Percentiles rank a stretch among this genome's conserved stretches.
These are phyloP conservation scores for Protomyces gravidus DNA, from an alignment of 1,139 yeast genomes.

Conservation along the genomic window DNA sequence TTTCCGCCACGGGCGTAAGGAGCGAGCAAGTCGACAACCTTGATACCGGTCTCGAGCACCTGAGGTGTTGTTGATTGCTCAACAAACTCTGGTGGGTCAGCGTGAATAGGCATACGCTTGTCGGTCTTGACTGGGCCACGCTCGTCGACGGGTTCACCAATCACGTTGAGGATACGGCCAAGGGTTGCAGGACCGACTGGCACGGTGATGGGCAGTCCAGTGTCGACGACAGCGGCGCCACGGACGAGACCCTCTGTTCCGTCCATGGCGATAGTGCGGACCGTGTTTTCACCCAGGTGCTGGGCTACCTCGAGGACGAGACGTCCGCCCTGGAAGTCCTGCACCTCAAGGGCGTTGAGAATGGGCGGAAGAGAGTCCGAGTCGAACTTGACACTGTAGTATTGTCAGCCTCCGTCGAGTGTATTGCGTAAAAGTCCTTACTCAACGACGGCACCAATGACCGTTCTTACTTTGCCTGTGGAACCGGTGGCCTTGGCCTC, in stretches of 20 bases:
- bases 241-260: conserved; percentile 99
- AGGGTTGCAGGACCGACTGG: conserved; percentile 99
- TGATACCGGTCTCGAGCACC: conserved; percentile 98
- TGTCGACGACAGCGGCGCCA: conserved; percentile 87
- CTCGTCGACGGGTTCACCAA: conserved; percentile 99
- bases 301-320: conserved; percentile 97
- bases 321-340: conserved; percentile 60
- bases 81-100: conserved; percentile 92
- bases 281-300: conserved; percentile 99
- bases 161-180: conserved; percentile 97
- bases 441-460: conserved; percentile 26
- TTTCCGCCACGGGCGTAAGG: conserved; percentile 99
- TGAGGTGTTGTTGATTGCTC: conserved; percentile 98
- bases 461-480: conserved; percentile 13
- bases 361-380: conserved; percentile 43
- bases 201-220: conserved; percentile 97
- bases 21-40: conserved; percentile 98
- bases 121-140: conserved; percentile 95
- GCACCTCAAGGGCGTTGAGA: conserved; percentile 90
- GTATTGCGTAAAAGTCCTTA: too few species aligned
- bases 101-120: conserved; percentile 94
- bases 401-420: neutral
- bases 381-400: conserved; percentile 31
- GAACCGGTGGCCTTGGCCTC: conserved; percentile 20
- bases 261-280: conserved; percentile 99